Base-by-base conservation (phyloP, 257 asterid genomes). In the Parsonsia alboflavescens region DNA sequence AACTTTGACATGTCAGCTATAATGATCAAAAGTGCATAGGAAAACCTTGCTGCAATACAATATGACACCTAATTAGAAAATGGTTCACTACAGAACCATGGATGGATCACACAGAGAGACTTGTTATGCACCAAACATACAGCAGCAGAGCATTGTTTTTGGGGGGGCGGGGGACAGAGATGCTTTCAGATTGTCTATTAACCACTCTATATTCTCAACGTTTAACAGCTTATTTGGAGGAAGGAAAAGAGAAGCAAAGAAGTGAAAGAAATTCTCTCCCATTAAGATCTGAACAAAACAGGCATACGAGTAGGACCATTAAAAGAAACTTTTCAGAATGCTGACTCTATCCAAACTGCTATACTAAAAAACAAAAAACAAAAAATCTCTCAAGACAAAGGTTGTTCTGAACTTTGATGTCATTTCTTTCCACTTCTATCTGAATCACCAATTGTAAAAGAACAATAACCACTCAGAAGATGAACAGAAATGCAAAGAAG, bases 1-100 rank as follows among this genome's bases (percentile, higher is more conserved):
- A 65, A 65, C 48, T 33, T 66, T 19, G 73, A n/a, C 28, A 54
- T 54, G 28, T 68, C 42, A 56, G 26, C 39, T 28, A 53, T 53
- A 74, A 74, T 16, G 30, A 52, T 53, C 19, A 44, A 58, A 68
- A 21, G 28, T n/a, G 17, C 44, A 21, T 2, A 69, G 28, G 68
- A 33, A 42, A 19, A 17, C 68, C 42, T 28, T 45, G 53, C 79
- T 69, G 79, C 64, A 69, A 39, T 17, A 11, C 39, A 6, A 65
- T 56, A 68, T 56, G 12, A 12, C 21, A 46, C 24, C 1, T 30
- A 9, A 36, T 54, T 10, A 19, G 5, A 6, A 26, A 58, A 48
- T 21, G 53, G 13, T 48, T 10, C 45, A 58, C 2, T 45, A 45
- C 1, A 11, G 33, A 50, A 12, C 17, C 8, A 39, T 65, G 19